Evolutionary conservation across 495 filamentous ascomycete species (phyloP).

Genomic region (Talaromyces borbonicus): DNA sequence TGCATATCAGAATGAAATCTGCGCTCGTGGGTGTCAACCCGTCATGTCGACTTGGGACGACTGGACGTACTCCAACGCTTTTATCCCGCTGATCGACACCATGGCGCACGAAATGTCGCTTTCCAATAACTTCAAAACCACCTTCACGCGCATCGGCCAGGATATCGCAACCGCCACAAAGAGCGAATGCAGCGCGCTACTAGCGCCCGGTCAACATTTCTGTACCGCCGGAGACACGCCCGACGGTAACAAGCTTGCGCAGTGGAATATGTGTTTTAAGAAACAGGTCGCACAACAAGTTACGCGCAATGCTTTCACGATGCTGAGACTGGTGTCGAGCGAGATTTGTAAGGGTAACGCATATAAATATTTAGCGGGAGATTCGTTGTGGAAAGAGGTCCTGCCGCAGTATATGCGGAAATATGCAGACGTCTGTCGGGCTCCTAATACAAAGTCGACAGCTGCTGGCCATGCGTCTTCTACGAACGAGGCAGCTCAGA

Average conservation of each 20-base stretch:
- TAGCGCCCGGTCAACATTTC: conserved; percentile 27
- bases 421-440: conserved; percentile 30
- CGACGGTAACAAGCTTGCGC: conserved; percentile 16
- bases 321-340: conserved; percentile 34
- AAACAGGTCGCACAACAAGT: conserved; percentile 27
- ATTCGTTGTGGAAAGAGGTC: conserved; percentile 30
- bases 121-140: conserved; percentile 4
- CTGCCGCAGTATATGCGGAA: conserved; percentile 36
- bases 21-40: conserved; percentile 30
- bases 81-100: conserved; percentile 31
- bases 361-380: conserved; percentile 23
- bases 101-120: conserved; percentile 17
- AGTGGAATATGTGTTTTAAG: conserved; percentile 37
- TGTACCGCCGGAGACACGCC: conserved; percentile 24
- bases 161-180: conserved; percentile 32
- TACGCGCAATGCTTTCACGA: conserved; percentile 21
- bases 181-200: conserved; percentile 22
- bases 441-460: neutral
- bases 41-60: conserved; percentile 37
- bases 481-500: no score
- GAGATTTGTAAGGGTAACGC: conserved; percentile 25
- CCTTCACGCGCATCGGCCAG: conserved; percentile 22
- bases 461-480: no score
- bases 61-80: conserved; percentile 36
- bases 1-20: conserved; percentile 33